Evolutionary conservation across 176 grass and related monocot species (phyloP), one percentile per base, ranked within the genome.

Genomic region (Cenchrus purpureus): DNA sequence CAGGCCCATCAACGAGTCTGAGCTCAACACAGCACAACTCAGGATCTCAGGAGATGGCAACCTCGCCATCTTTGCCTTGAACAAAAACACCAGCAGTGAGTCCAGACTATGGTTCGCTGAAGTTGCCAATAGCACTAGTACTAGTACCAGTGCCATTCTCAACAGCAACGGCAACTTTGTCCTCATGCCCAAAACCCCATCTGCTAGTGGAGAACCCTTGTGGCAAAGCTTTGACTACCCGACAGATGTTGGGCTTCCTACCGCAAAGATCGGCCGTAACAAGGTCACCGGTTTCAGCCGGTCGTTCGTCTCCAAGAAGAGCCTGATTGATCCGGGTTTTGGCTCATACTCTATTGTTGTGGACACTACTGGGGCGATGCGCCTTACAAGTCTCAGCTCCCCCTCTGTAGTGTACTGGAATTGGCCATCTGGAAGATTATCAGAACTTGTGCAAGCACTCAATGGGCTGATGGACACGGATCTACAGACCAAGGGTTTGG

Each of bases 221-320:
- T 91, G 89, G 89, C 84, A 91, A 73, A 91, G 85, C 86, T 91
- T 91, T 54, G 74, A 87, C 65, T 31, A 84, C 40, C 89, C 80
- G 17, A 63, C 85, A 2, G 61, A 91, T 56, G 79, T 81, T 25
- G 37, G 37, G 3, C 37, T 57, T 76, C 58, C 37, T 87, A 14
- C 64, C 68, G 73, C 65, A 77, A 87, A 79, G 51, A n/a, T 90
- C 7, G 88, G 88, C 31, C 61, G 83, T 14, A 76, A 90, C 29
- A 77, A 84, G 43, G 69, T 31, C 20, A 84, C 68, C 10, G 50
- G 68, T 0, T 22, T 84, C 6, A 77, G 84, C 8, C 60, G 71
- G 7, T 10, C 20, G 8, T 50, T 64, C 28, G 22, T 50, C 25
- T 68, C 84, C 5, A 86, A 66, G 79, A 86, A 82, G 53, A 72